Evolutionary conservation across 2,329 filamentous ascomycete genomes (phyloP), one percentile per base, ranked within the genome.

Genomic region (Ophiostoma perfectum): DNA sequence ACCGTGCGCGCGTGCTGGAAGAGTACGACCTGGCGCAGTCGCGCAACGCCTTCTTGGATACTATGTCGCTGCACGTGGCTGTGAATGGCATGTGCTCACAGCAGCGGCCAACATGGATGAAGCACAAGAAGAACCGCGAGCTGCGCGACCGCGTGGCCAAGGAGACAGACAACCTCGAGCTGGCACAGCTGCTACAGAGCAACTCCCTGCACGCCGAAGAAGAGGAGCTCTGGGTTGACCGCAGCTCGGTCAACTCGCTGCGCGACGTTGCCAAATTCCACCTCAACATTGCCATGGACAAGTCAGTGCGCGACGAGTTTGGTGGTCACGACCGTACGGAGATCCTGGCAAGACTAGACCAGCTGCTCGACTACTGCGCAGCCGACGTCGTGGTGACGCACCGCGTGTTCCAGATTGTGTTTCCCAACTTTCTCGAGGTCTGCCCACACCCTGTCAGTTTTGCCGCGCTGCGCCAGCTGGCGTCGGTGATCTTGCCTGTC

Each of bases 41-140:
- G 0, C 86, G 88, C 52, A 98, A 93, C 73, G 90, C 87, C 60
- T 99, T 97, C 76, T 79, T 99, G 66, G 95, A 99, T 77, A 99
- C 95, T 42, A 99, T 99, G 95, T 98, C 94, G 1, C 81, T 99
- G 27, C 95, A 99, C 76, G 94, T 97, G 7, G 96, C 96, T 2
- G 94, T 97, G 38, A 99, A 99, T 76, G 95, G 95, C 71, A 99
- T 99, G 95, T 99, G 95, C 78, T 98, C 95, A 36, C 89, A 91
- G 72, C 95, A 99, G 78, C 86, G 95, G 65, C 95, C 96, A 8
- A 97, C 92, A 0, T 99, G 95, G 95, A 93, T 97, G 89, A 96
- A 92, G 77, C 92, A 97, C 78, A 91, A 92, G 76, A 99, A 99
- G 80, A 92, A 90, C 72, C 85, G 90, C 69, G 94, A 98, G 75